These are phyloP conservation scores for Arthrobotrys sinensis DNA, from an alignment of 2,329 filamentous ascomycete genomes.

Conservation along the genomic window DNA sequence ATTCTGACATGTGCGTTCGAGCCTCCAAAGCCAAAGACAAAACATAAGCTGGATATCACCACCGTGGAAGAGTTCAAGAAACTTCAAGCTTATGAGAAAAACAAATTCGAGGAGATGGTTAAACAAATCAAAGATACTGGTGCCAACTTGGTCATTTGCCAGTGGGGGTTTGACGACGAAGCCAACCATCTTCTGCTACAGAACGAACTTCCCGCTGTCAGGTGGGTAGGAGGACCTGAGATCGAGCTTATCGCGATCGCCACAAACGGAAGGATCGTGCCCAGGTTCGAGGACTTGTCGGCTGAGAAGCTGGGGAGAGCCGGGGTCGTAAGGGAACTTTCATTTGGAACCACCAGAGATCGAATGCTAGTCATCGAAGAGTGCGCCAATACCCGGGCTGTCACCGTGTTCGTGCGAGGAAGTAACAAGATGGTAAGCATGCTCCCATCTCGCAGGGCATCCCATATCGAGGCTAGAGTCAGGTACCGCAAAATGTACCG, in stretches of 20 bases:
- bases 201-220: slow-evolving; percentile 93
- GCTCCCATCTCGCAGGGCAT: slow-evolving; percentile 7
- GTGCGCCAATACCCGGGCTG: slow-evolving; percentile 96
- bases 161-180: slow-evolving; percentile 99
- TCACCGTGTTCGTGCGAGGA: slow-evolving; percentile 95
- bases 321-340: slow-evolving; percentile 93
- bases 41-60: slow-evolving; percentile 98
- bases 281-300: slow-evolving; percentile 93
- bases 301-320: slow-evolving; percentile 91
- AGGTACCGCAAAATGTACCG: slow-evolving; percentile 12
- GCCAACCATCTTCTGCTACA: slow-evolving; percentile 97
- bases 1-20: slow-evolving; percentile 98
- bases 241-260: slow-evolving; percentile 99
- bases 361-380: slow-evolving; percentile 99
- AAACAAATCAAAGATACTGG: slow-evolving; percentile 97
- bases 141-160: slow-evolving; percentile 97
- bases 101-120: slow-evolving; percentile 99
- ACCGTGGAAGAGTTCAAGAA: slow-evolving; percentile 98
- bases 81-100: slow-evolving; percentile 92
- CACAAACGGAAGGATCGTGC: slow-evolving; percentile 97
- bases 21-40: slow-evolving; percentile 99
- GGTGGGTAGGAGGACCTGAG: slow-evolving; percentile 98
- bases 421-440: slow-evolving; percentile 96
- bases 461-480: slow-evolving; percentile 16
- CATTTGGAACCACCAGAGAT: slow-evolving; percentile 95